A percentile compares a stretch with the other conserved stretches of the same genome.
Evolutionary conservation across 305 asterid genomes (phyloP).

Genomic region (Lippia alba): DNA sequence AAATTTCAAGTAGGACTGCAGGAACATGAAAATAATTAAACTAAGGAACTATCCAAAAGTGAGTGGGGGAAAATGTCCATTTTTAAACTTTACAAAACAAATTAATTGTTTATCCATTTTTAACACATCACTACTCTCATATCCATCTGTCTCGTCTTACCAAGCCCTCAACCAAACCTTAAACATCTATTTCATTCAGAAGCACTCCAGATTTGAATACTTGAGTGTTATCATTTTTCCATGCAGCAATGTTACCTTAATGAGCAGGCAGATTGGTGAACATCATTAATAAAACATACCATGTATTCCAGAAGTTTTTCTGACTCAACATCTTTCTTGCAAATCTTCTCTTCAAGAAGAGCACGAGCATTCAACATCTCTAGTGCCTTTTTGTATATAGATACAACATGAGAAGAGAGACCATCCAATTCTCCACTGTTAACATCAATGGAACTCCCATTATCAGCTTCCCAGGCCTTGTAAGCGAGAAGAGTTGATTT

Average conservation of each 20-base stretch:
- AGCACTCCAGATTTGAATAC: constrained; percentile 19
- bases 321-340: constrained; percentile 57
- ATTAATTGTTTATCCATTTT: background rate
- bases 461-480: constrained; percentile 83
- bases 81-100: background rate
- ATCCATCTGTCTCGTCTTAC: constrained; percentile 17
- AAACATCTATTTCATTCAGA: background rate
- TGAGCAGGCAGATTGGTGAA: constrained; percentile 23
- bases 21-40: constrained; percentile 34
- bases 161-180: constrained; percentile 22
- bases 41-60: no score
- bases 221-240: constrained; percentile 5
- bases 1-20: constrained; percentile 84
- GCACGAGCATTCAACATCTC: constrained; percentile 79
- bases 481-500: constrained; percentile 62
- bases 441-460: constrained; percentile 53
- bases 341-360: constrained; percentile 68
- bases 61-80: no score
- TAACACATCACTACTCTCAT: constrained; percentile 7
- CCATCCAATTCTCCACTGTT: constrained; percentile 60
- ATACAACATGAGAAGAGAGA: constrained; percentile 66
- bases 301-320: constrained; percentile 72
- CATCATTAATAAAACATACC: constrained; percentile 48
- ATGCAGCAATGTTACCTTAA: background rate
- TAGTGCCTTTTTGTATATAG: constrained; percentile 77